Conservation (phyloP, 768 basidiomycete species). For the Calocybe cyanea region DNA sequence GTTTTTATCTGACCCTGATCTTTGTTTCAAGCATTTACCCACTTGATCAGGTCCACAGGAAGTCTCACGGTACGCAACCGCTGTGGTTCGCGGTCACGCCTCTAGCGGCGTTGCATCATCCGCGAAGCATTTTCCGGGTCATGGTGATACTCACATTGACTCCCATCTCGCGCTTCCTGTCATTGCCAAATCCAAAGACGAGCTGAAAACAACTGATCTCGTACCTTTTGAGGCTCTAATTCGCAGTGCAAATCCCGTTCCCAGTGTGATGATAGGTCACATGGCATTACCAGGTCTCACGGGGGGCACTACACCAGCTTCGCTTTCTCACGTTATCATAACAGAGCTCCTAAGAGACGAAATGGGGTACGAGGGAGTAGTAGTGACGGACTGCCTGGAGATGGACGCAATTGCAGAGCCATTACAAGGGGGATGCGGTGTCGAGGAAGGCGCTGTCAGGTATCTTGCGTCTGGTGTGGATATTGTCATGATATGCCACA, state of each 20-base stretch:
- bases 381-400: constrained; percentile 74
- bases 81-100: constrained; percentile 46
- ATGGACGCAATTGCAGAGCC: constrained; percentile 66
- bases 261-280: constrained; percentile 71
- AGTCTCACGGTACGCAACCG: constrained; percentile 46
- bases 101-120: constrained; percentile 52
- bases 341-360: constrained; percentile 47
- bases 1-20: neutral
- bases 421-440: constrained; percentile 40
- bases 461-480: constrained; percentile 64
- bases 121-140: constrained; percentile 72
- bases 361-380: constrained; percentile 51
- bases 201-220: constrained; percentile 47
- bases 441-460: constrained; percentile 50
- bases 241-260: constrained; percentile 26
- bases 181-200: constrained; percentile 45
- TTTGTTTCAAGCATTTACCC: neutral
- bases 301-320: constrained; percentile 52
- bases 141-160: constrained; percentile 70
- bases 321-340: constrained; percentile 51
- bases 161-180: constrained; percentile 65
- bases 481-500: constrained; percentile 74
- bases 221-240: constrained; percentile 54
- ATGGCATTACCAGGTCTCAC: constrained; percentile 63
- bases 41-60: constrained; percentile 43